Evolutionary conservation across 345 rosid species (phyloP), one percentile per base, ranked within the genome.

Genomic region (Excoecaria agallocha): DNA sequence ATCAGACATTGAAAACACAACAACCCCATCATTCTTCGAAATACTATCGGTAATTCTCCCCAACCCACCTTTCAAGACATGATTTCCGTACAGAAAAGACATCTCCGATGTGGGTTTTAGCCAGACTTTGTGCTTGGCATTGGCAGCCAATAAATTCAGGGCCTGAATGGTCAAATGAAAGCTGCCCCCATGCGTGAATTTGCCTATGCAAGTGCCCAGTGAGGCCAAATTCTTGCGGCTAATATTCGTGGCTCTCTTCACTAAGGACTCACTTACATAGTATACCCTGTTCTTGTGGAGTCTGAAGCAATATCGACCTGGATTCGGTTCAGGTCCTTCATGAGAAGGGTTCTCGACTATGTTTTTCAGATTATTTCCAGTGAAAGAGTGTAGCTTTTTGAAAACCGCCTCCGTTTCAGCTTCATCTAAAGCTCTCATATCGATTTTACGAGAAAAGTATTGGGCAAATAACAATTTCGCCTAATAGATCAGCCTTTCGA

Each of bases 31-130:
- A 64, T 93, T 92, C 19, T 90, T 85, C 16, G 78, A 81, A 41
- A 92, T 91, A 63, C 90, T 85, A 55, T 92, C 97, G 9, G 97
- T 94, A 71, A 92, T 91, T 89, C 90, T 91, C 55, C 98, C 94
- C 9, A 91, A 58, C 1, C 98, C 98, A 8, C 98, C 97, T 85
- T 92, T 94, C 84, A 91, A 75, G 45, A 94, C 98, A 81, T 87
- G 98, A 72, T 92, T 92, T 10, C 98, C 96, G 46, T 94, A 94
- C 79, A 91, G 78, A 81, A 91, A 94, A 76, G 98, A 90, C 98
- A 89, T 92, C 79, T 92, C 97, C n/a, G 94, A 87, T 0, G 97
- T 89, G 75, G 97, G 96, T 81, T 92, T 94, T 4, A 94, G 87
- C 98, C 98, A 92, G 16, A 92, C 98, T 80, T 94, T 94, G 81